phyloP scores from a whole-genome alignment of 1,284 basidiomycete species.

The Phlebopus sp. region DNA sequence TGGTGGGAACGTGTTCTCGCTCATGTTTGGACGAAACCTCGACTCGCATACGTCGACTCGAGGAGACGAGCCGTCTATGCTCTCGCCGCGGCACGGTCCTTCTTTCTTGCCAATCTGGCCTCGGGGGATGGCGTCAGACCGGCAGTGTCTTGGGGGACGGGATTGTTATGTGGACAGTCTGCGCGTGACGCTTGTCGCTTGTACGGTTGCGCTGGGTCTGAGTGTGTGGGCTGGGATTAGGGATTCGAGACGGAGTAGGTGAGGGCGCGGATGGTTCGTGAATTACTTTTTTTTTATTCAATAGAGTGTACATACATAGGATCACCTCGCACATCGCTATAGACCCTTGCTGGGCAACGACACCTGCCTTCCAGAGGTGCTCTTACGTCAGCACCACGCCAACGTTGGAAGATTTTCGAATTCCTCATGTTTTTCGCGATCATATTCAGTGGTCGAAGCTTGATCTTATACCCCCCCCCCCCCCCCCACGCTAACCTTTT shows the following conservation, averaged over 20 bases:
- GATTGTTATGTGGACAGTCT: conserved; percentile 46
- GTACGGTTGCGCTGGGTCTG: conserved; percentile 41
- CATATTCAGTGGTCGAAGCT: too few relatives aligned
- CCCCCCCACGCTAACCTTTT: neutral
- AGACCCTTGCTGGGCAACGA: neutral
- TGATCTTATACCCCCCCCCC: neutral
- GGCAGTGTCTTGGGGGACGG: conserved; percentile 46
- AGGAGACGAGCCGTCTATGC: conserved; percentile 1
- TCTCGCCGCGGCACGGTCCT: conserved; percentile 3
- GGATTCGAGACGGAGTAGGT: conserved; percentile 25
- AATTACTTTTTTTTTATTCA: too few relatives aligned
- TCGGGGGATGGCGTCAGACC: conserved; percentile 31
- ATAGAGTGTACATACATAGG: neutral
- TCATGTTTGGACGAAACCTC: conserved; percentile 78
- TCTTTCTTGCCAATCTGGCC: conserved; percentile 1
- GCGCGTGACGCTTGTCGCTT: conserved; percentile 44
- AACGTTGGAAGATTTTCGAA: too few relatives aligned
- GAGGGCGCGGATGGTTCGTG: too few relatives aligned
- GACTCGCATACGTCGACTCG: conserved; percentile 60
- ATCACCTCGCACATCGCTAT: too few relatives aligned
- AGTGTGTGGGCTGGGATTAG: conserved; percentile 43
- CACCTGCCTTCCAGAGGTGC: neutral
- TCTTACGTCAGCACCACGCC: too few relatives aligned
- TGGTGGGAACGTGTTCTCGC: conserved; percentile 82
- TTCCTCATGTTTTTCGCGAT: too few relatives aligned